phyloP scores from a whole-genome alignment of 1,284 basidiomycete species.

The Pseudozyma thailandica region DNA sequence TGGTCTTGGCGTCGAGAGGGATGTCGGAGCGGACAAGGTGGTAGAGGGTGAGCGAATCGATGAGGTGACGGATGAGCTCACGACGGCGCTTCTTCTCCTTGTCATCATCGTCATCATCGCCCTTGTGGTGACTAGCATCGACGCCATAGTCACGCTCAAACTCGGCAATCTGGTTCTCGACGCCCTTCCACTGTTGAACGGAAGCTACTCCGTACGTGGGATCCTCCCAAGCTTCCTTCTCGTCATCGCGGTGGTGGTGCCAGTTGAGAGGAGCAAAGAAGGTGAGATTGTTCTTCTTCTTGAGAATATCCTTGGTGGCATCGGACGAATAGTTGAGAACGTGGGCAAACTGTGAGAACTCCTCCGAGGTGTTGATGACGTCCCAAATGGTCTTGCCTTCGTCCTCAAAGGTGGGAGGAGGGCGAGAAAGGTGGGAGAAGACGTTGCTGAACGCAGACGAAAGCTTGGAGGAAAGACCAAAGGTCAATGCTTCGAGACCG shows the following conservation, averaged over 20 bases:
- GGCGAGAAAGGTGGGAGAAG: conserved; percentile 10
- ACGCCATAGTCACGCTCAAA: conserved; percentile 25
- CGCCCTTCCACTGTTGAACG: conserved; percentile 32
- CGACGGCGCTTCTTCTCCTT: conserved; percentile 73
- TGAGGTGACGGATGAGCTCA: conserved; percentile 70
- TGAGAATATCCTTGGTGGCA: conserved; percentile 52
- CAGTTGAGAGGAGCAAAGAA: conserved; percentile 60
- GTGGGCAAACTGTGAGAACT: conserved; percentile 55
- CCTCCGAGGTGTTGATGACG: conserved; percentile 42
- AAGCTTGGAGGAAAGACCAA: conserved; percentile 33
- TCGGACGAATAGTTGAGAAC: conserved; percentile 58
- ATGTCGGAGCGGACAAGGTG: conserved; percentile 73
- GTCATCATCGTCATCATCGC: conserved; percentile 68
- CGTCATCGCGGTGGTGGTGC: conserved; percentile 42
- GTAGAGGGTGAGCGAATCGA: conserved; percentile 75
- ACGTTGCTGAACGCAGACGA: conserved; percentile 17
- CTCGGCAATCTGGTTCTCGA: conserved; percentile 40
- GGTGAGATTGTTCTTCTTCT: conserved; percentile 46
- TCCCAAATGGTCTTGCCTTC: conserved; percentile 53
- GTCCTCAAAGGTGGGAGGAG: conserved; percentile 7
- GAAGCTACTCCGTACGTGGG: conserved; percentile 31
- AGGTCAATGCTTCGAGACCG: conserved; percentile 22
- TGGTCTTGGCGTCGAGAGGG: conserved; percentile 68
- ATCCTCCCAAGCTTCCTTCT: conserved; percentile 18
- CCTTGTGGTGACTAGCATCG: conserved; percentile 6